A percentile compares a stretch with the other conserved stretches of the same genome.
Conservation (phyloP, 2,329 filamentous ascomycete genomes). For the Teratosphaeria nubilosa region DNA sequence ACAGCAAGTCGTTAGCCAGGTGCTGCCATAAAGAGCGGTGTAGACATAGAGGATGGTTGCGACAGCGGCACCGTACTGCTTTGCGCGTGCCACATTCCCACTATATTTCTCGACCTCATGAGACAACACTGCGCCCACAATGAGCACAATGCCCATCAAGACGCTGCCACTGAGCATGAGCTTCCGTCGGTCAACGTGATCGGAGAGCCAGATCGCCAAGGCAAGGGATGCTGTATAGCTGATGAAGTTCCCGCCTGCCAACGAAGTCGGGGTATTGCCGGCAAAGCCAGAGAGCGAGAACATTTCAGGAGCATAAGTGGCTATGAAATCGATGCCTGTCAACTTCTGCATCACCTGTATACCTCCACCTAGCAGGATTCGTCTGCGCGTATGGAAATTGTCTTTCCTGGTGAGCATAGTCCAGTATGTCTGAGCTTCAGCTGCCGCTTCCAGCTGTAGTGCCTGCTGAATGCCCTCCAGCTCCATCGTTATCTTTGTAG, state of each 20-base stretch:
- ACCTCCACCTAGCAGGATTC: not conserved
- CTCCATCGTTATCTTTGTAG: not conserved
- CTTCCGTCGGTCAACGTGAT: not conserved
- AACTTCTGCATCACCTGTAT: conserved; percentile 2
- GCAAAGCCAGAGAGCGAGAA: not conserved
- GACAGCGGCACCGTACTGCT: not conserved
- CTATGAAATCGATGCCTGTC: conserved; percentile 1
- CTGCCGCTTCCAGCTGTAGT: not conserved
- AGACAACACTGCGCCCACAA: conserved; percentile 1
- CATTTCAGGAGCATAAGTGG: conserved; percentile 1
- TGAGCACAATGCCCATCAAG: conserved; percentile 1
- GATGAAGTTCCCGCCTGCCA: conserved; percentile 1
- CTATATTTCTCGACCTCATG: not conserved
- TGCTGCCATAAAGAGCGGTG: not conserved
- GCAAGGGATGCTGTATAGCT: conserved; percentile 1
- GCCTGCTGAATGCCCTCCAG: conserved; percentile 1
- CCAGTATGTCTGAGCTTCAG: not conserved
- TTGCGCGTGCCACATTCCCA: not conserved
- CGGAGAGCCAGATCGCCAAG: not conserved
- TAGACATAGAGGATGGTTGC: conserved; percentile 1
- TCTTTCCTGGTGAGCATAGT: conserved; percentile 1
- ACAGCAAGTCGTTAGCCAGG: conserved; percentile 1
- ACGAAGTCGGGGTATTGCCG: not conserved
- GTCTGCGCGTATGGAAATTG: not conserved
- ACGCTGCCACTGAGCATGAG: not conserved